Base-by-base conservation (phyloP, 768 basidiomycete genomes). In the Trametes cingulata region DNA sequence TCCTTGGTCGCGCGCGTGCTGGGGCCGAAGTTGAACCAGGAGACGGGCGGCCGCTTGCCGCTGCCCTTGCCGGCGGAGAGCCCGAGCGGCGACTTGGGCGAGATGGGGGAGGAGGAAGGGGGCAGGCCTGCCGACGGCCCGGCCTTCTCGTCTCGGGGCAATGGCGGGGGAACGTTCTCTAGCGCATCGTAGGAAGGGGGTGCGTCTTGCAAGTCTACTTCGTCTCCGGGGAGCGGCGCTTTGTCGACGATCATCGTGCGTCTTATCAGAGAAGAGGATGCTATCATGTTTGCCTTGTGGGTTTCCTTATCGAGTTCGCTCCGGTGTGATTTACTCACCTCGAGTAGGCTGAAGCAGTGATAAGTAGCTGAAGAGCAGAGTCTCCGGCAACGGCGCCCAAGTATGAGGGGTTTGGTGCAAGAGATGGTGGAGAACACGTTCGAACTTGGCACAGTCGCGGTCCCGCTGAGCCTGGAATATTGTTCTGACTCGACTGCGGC, bases 1-100 rank as follows among this genome's bases (percentile, higher is more conserved):
- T 87, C 82, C 25, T 54, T 51, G 17, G 43, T 53, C 2, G 61
- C 56, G 53, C 63, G 63, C 9, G 60, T 27, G 54, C 40, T 47
- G 9, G 57, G 60, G 2, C 60, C 60, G 55, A 64, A 67, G 42
- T 42, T 52, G 55, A 67, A 61, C 66, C 66, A 67, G 14, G 55
- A 54, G 17, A 27, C 36, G 45, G 24, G 12, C 10, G 47, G 14
- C 17, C 50, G 49, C 9, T 56, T 55, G 22, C 62, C 27, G 20
- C 25, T 10, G 19, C 35, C 40, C n/a, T 22, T 43, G 1, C 29
- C 29, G 6, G 19, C 7, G 12, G 42, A 15, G 47, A 12, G 33
- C 12, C 29, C n/a, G 6, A 27, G 15, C 27, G 56, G 57, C 1
- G 54, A 50, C 24, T 45, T 58, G 42, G 49, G 56, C 0, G 58